These are phyloP conservation scores for Apiotrichum montevideense DNA, from an alignment of 1,284 basidiomycete species.

Conservation along the genomic window DNA sequence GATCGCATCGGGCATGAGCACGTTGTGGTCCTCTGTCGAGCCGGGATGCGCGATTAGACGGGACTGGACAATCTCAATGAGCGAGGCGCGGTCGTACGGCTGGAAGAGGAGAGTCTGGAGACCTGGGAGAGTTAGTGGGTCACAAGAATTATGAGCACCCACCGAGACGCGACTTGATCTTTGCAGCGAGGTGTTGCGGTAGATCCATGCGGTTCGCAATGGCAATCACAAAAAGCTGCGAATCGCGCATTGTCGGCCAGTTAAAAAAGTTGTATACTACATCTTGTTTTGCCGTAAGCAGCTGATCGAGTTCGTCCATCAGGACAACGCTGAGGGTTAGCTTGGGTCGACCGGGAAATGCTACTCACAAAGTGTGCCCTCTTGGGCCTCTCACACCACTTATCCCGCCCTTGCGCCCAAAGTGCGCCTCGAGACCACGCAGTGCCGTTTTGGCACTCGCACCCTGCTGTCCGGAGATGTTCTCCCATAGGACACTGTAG, in stretches of 20 bases:
- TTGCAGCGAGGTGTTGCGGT: conserved; percentile 86
- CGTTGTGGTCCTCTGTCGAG: conserved; percentile 59
- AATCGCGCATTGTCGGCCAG: conserved; percentile 85
- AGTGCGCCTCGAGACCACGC: conserved; percentile 45
- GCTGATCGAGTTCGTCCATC: conserved; percentile 97
- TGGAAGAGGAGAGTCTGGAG: conserved; percentile 93
- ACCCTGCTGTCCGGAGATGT: conserved; percentile 67
- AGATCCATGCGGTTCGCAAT: conserved; percentile 99
- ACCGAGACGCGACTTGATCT: conserved; percentile 89
- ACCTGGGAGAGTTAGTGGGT: neutral
- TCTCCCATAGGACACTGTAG: conserved; percentile 83
- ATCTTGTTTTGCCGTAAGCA: conserved; percentile 92
- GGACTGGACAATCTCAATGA: conserved; percentile 79
- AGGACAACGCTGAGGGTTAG: conserved; percentile 69
- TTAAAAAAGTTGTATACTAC: conserved; percentile 99
- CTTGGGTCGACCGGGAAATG: too few species aligned
- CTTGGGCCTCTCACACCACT: conserved; percentile 43
- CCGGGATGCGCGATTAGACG: conserved; percentile 55
- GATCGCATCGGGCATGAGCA: conserved; percentile 64
- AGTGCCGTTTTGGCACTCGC: conserved; percentile 48
- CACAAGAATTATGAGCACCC: neutral
- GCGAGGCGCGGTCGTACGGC: conserved; percentile 75
- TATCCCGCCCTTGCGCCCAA: conserved; percentile 26
- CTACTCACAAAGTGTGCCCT: conserved; percentile 46
- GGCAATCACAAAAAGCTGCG: conserved; percentile 87